Percentiles rank a stretch among this genome's conserved stretches.
These are phyloP conservation scores for Geum urbanum DNA, from an alignment of 306 rosid genomes.

Conservation along the genomic window DNA sequence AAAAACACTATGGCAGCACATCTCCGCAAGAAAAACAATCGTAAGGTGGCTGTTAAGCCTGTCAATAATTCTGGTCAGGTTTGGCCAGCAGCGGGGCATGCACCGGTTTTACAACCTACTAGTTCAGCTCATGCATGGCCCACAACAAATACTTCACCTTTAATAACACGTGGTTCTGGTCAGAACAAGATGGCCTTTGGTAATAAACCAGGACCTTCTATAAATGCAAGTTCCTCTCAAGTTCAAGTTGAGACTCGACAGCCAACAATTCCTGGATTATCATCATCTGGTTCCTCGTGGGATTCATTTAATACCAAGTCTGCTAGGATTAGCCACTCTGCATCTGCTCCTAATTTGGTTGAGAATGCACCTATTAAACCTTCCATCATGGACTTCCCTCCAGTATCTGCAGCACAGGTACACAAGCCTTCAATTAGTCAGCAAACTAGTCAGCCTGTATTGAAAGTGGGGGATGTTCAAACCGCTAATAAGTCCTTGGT, in stretches of 20 bases:
- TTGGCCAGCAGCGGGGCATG: constrained; percentile 70
- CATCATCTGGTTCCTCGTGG: constrained; percentile 47
- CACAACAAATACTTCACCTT: constrained; percentile 28
- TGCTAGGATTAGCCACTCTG: constrained; percentile 60
- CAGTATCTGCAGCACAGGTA: constrained; percentile 60
- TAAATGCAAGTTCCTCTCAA: constrained; percentile 21
- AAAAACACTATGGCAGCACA: constrained; percentile 78
- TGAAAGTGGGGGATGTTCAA: constrained; percentile 54
- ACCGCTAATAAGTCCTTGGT: constrained; percentile 88
- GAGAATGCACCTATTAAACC: constrained; percentile 42
- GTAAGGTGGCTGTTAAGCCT: constrained; percentile 35
- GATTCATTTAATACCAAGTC: constrained; percentile 39
- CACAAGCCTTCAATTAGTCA: constrained; percentile 51
- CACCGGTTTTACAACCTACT: constrained; percentile 37
- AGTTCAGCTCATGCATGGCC: constrained; percentile 44
- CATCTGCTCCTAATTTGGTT: constrained; percentile 77
- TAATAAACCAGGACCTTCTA: constrained; percentile 31
- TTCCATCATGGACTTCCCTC: constrained; percentile 72
- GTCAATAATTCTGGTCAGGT: constrained; percentile 55
- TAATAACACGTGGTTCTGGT: constrained; percentile 20
- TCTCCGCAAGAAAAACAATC: constrained; percentile 56
- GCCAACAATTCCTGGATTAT: constrained; percentile 35
- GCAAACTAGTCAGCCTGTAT: constrained; percentile 40
- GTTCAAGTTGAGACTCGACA: constrained; percentile 32
- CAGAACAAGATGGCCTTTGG: constrained; percentile 24